A percentile compares a stretch with the other conserved stretches of the same genome.
Evolutionary conservation across 2,329 filamentous ascomycete genomes (phyloP).

Genomic region (Colletotrichum limetticola): DNA sequence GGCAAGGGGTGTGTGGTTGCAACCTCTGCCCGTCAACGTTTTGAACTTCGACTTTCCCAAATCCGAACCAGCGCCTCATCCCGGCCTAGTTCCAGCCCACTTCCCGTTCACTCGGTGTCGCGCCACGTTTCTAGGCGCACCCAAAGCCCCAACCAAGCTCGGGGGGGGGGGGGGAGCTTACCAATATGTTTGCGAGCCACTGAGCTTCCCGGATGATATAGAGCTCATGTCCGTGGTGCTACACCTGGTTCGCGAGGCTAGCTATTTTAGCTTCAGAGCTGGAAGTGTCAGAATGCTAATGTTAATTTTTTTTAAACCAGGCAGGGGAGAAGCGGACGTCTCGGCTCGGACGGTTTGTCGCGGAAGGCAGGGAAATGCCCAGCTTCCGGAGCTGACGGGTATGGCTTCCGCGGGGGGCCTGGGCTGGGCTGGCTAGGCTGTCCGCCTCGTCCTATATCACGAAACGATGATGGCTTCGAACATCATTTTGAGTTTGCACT

Average conservation of each 20-base stretch:
- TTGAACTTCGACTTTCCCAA: background rate
- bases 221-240: background rate
- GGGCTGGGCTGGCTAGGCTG: background rate
- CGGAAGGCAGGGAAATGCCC: background rate
- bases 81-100: slow-evolving; percentile 5
- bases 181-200: background rate
- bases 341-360: background rate
- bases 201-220: background rate
- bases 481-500: background rate
- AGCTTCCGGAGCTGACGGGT: background rate
- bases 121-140: slow-evolving; percentile 3
- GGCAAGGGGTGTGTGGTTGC: background rate
- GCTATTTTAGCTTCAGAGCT: background rate
- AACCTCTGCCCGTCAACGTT: background rate
- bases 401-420: background rate
- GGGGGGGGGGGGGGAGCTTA: background rate
- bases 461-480: background rate
- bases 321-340: background rate
- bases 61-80: background rate
- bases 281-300: background rate
- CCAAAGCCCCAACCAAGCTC: background rate
- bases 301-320: background rate
- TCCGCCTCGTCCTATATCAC: background rate
- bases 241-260: background rate
- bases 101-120: slow-evolving; percentile 13